Evolutionary conservation across 2,329 filamentous ascomycete genomes (phyloP), one percentile per base, ranked within the genome.

Genomic region (Blastomyces emzantsi): DNA sequence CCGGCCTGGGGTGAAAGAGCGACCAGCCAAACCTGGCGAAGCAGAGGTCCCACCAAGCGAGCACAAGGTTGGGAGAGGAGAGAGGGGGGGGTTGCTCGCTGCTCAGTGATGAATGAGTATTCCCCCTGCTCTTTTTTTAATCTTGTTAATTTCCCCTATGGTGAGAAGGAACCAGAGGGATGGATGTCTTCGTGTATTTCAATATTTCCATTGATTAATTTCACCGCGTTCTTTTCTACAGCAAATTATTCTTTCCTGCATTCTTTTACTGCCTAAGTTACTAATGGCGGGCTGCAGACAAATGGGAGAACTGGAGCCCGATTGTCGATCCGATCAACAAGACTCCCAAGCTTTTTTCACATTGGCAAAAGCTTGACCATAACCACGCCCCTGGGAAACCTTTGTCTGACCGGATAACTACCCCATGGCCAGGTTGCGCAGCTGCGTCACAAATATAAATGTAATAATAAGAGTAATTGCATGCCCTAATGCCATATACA

Each of bases 291-390:
- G 17, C 43, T 28, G 25, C 49, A 28, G 49, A 7, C 49, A 39
- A 28, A 51, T 22, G 25, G 13, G 55, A 19, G 19, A 41, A 45
- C 25, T 51, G 22, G 30, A 36, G 59, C 33, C 45, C 25, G 19
- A 45, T n/a, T 61, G 60, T 30, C 60, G 60, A 61, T 61, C 60
- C 7, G 60, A 61, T 51, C 43, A 60, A 51, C 58, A 60, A 51
- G 47, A 61, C 47, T 61, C 19, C 60, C 60, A 61, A 61, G 60
- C 60, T 52, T 61, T 52, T 61, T 61, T 51, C 52, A 51, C 58
- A 61, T 61, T 61, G 60, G 60, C 60, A 61, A 61, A 61, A 61
- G 60, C 60, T 61, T 61, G 60, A 61, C 60, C 30, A 43, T 19
- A 61, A 39, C 60, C 60, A 54, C 47, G 36, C 30, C 11, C 60